phyloP scores from a whole-genome alignment of 2,329 filamentous ascomycete species.

The Trichoderma sp. region DNA sequence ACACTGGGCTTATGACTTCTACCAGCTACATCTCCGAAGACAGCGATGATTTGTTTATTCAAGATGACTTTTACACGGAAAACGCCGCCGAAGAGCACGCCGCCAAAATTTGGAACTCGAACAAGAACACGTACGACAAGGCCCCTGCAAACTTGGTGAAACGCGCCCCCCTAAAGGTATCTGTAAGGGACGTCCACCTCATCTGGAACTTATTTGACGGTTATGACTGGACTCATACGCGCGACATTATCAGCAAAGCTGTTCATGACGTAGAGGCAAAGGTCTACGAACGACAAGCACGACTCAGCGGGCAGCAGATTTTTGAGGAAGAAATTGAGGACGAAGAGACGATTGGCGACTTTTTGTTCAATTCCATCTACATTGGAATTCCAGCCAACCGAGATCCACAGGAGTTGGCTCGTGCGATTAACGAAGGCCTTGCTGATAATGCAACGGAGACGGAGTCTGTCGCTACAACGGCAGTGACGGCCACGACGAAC shows the following conservation, averaged over 20 bases:
- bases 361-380: constrained; percentile 98
- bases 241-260: constrained; percentile 81
- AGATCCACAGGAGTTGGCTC: constrained; percentile 77
- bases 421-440: constrained; percentile 82
- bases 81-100: constrained; percentile 60
- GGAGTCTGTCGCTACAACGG: constrained; percentile 79
- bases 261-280: constrained; percentile 84
- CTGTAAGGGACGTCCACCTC: constrained; percentile 81
- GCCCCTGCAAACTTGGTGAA: constrained; percentile 60
- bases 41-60: constrained; percentile 64
- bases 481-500: constrained; percentile 58
- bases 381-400: constrained; percentile 86
- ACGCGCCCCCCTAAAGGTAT: constrained; percentile 71
- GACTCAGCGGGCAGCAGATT: constrained; percentile 54
- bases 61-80: constrained; percentile 74
- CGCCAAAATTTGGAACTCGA: constrained; percentile 78
- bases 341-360: constrained; percentile 86
- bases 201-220: constrained; percentile 99
- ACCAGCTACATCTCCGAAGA: constrained; percentile 46
- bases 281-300: constrained; percentile 70
- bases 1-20: constrained; percentile 34
- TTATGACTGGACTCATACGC: constrained; percentile 90
- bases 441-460: constrained; percentile 87
- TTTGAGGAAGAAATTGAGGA: constrained; percentile 73
- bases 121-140: constrained; percentile 69